A percentile compares a stretch with the other conserved stretches of the same genome.
phyloP scores from a whole-genome alignment of 257 asterid species.

The Cinchona pubescens region DNA sequence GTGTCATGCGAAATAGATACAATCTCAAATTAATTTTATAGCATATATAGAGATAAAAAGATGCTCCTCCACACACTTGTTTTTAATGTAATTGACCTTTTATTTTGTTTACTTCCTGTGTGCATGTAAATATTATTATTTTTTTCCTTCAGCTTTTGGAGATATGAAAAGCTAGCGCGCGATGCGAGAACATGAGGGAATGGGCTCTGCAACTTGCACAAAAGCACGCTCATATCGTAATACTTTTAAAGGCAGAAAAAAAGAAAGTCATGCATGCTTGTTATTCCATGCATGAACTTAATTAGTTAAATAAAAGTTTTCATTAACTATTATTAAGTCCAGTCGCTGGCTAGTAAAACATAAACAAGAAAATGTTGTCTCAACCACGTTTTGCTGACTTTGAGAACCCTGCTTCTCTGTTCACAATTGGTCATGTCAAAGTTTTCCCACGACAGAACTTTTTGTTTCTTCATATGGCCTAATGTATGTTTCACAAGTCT shows the following conservation, averaged over 20 bases:
- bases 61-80: background rate
- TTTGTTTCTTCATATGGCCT: background rate
- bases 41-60: background rate
- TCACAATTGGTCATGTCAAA: background rate
- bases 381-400: background rate
- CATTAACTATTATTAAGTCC: background rate
- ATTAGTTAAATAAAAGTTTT: background rate
- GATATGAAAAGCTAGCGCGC: background rate
- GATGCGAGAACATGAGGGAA: background rate
- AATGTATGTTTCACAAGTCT: background rate
- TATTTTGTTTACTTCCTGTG: background rate
- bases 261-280: too few species aligned
- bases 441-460: background rate
- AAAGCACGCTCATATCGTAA: background rate
- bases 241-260: background rate
- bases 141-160: background rate
- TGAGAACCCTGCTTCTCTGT: background rate
- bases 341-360: background rate
- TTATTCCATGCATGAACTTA: background rate
- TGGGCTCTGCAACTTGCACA: background rate
- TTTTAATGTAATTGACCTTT: background rate
- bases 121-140: too few species aligned
- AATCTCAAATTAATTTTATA: background rate
- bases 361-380: background rate
- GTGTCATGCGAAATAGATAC: too few species aligned